Evolutionary conservation across 2,329 filamentous ascomycete species (phyloP), one percentile per base, ranked within the genome.

Genomic region (Cytospora schulzeri): DNA sequence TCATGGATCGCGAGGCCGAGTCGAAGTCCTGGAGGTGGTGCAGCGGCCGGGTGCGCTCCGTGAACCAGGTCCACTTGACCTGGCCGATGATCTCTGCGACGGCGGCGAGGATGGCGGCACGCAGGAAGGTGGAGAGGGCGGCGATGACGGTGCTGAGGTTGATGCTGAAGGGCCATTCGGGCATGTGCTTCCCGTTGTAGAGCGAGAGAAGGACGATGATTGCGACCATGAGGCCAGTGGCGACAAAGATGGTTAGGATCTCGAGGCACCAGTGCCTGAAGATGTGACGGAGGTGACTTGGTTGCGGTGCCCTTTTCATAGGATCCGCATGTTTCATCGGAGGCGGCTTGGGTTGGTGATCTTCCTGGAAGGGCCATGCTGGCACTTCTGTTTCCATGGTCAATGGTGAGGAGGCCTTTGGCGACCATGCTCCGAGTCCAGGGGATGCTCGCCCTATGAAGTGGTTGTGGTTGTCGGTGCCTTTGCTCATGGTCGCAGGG

Each of bases 51-150:
- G 67, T 66, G 4, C 67, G 67, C 41, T 71, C 65, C 17, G 71
- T 66, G 57, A 75, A 75, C 72, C 73, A 75, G 1, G 61, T 64
- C 73, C 73, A 76, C 45, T 76, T 75, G 56, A 70, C 66, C 63
- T 76, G 74, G 33, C 72, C 70, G 56, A 75, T 72, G 48, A 74
- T 68, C 62, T 73, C 72, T 0, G 73, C 70, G 11, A 73, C 68
- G 12, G 68, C 69, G 35, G 71, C 69, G 0, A 73, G 68, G 57
- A 75, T 69, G 8, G 70, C 64, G n/a, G 72, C 68, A 4, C 70
- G 67, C 24, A 67, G 56, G 19, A 67, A 65, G 1, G 65, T 67
- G n/a, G 58, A 61, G 26, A 71, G 61, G 12, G 70, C 63, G 38
- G 68, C 66, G 28, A 71, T 64, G 33, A 66, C 63, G 2, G 70